These are phyloP conservation scores for Penicillium paxilli DNA, from an alignment of 495 filamentous ascomycete genomes.

Conservation along the genomic window DNA sequence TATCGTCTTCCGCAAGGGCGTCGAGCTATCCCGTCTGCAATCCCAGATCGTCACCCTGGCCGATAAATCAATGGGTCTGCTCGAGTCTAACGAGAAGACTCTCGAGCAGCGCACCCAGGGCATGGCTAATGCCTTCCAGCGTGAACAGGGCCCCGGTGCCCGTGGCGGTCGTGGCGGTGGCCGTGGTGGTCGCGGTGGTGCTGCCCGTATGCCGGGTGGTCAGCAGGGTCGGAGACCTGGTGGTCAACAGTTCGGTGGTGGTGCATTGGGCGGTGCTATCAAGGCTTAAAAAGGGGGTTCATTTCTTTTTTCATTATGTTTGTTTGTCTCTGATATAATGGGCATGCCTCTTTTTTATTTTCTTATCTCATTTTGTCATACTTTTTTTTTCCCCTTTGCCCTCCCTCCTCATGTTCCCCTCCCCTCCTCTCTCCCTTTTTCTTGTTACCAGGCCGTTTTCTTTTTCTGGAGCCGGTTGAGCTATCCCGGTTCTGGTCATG, in stretches of 20 bases:
- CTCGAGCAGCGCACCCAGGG: conserved; percentile 96
- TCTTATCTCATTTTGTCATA: conserved; percentile 4
- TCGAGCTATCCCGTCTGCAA: conserved; percentile 94
- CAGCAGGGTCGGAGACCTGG: conserved; percentile 52
- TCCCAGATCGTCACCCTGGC: conserved; percentile 89
- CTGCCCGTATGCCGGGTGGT: conserved; percentile 54
- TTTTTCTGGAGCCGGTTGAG: conserved; percentile 19
- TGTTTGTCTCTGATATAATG: background rate
- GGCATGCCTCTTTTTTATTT: background rate
- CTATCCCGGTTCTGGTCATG: conserved; percentile 18
- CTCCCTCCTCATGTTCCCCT: background rate
- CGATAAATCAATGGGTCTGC: conserved; percentile 93
- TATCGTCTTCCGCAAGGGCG: conserved; percentile 98
- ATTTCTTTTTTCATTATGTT: conserved; percentile 15
- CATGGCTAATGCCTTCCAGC: conserved; percentile 90
- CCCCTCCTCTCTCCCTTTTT: conserved; percentile 21
- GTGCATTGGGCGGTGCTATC: conserved; percentile 64
- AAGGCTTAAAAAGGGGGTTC: conserved; percentile 52
- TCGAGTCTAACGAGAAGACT: conserved; percentile 96
- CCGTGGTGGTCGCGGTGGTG: conserved; percentile 67
- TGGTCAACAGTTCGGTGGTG: conserved; percentile 63
- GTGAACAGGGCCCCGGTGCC: conserved; percentile 74
- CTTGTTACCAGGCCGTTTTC: conserved; percentile 21
- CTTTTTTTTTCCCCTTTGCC: background rate
- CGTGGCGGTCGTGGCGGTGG: conserved; percentile 66